Base-by-base conservation (phyloP, 2,329 filamentous ascomycete species). In the Xylaria sp. region DNA sequence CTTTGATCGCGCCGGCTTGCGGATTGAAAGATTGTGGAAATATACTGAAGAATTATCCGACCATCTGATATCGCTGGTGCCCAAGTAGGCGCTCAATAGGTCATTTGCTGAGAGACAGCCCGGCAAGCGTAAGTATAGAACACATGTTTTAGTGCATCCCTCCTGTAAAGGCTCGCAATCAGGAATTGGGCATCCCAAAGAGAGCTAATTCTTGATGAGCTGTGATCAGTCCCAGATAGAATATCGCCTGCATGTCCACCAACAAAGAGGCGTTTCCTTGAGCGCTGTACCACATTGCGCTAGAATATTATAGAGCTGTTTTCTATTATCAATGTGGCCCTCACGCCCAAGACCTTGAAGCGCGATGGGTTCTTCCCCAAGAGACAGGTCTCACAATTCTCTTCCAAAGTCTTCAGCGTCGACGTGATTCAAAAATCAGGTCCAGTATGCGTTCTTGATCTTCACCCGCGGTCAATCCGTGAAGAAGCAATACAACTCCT, bases 31-130 rank as follows among this genome's bases (percentile, higher is more conserved):
- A 7, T 41, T 72, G 39, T 68, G 50, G 63, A 69, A 69, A 20
- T 74, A 74, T 50, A 71, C 73, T 0, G 70, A 74, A n/a, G 71
- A 72, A 41, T 13, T 71, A 15, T 67, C 63, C 7, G 69, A 71
- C 51, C 7, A 65, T 28, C 34, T 71, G 60, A 69, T 69, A n/a
- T 62, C 56, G 13, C 34, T 69, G 23, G 60, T 54, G 4, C 64
- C 61, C 28, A 73, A 67, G 41, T 74, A 69, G 63, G 23, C 12
- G 15, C 37, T 59, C 15, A 18, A 41, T 41, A n/a, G 18, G 13
- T 55, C n/a, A 15, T 55, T 8, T 20, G 13, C 20, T 55, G 9
- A 8, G 15, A 37, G 28, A 6, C 8, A 5, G 13, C 28, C 15
- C 31, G 8, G 28, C 3, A 6, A 15, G 50, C 9, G 15, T 12